Base-by-base conservation (phyloP, 2,329 filamentous ascomycete genomes). In the Pseudocercospora crystallina region DNA sequence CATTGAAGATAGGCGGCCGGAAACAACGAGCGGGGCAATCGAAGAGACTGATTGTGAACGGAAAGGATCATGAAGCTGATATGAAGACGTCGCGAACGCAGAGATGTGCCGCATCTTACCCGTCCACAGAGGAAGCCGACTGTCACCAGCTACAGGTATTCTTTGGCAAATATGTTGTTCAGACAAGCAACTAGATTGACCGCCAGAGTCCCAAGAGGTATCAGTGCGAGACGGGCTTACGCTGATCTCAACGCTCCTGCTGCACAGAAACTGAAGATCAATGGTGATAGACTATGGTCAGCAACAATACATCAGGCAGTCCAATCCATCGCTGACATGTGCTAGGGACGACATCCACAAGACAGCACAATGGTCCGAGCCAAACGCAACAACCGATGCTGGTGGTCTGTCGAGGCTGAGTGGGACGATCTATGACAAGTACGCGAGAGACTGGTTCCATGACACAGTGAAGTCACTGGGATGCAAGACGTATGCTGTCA, bases 391-490 rank as follows among this genome's bases (percentile, higher is more conserved):
- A 8, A 54, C 47, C 4, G 17, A 32, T 10, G 43, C 47, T 14
- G 57, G 54, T 12, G 57, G 54, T 14, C 47, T 56, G 4, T 57
- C 57, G 8, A 47, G 55, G 13, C 55, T 60, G 26, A 49, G 46
- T 17, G 57, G 55, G 8, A 58, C 54, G 8, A 37, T 36, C 8
- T 49, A 64, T 32, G 62, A 65, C 33, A 61, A 62, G 32, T 43
- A 51, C 31, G 61, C 56, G 8, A 50, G 63, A 32, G 61, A 65
- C 46, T 65, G 63, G 63, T 65, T 65, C 46, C n/a, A 31, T 30
- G 57, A 63, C 3, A 56, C 64, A 43, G 49, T 62, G 35, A 37
- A 36, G 15, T 48, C 57, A 3, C 48, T 65, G 1, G 63, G 61
- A 11, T 57, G 55, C 5, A 53, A 60, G 11, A 47, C 49, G n/a